These are phyloP conservation scores for Cutaneotrichosporon sp. DNA, from an alignment of 1,284 basidiomycete genomes.

Conservation along the genomic window DNA sequence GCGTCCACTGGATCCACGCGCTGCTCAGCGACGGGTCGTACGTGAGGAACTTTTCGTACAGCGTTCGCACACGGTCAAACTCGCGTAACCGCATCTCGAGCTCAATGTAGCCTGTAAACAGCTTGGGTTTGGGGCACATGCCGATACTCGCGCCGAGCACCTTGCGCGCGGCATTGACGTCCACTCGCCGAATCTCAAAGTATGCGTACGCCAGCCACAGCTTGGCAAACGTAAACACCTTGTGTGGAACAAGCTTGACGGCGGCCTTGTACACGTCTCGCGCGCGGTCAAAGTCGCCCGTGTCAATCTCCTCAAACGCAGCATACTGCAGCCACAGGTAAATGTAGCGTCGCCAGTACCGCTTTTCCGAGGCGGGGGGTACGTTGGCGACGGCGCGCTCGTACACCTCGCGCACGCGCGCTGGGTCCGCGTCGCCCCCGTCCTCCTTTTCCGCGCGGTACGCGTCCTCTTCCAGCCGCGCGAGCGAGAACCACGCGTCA, in stretches of 20 bases:
- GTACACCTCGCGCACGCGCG: conserved; percentile 83
- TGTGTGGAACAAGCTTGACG: conserved; percentile 84
- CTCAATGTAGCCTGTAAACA: conserved; percentile 92
- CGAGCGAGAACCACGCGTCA: conserved; percentile 97
- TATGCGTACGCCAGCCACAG: conserved; percentile 85
- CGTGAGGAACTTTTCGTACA: conserved; percentile 94
- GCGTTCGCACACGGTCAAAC: conserved; percentile 84
- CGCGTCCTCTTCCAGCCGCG: conserved; percentile 86
- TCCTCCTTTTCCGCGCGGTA: conserved; percentile 69
- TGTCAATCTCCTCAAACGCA: conserved; percentile 93
- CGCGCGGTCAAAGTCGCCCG: conserved; percentile 77
- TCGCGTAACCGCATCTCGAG: conserved; percentile 70
- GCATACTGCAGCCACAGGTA: conserved; percentile 88
- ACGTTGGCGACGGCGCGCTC: conserved; percentile 95
- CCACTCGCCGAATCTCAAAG: conserved; percentile 83
- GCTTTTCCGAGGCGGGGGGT: conserved; percentile 60
- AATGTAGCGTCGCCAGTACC: conserved; percentile 90
- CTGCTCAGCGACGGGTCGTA: conserved; percentile 76
- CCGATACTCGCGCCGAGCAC: conserved; percentile 87
- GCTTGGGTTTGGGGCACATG: conserved; percentile 88
- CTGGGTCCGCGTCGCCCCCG: conserved; percentile 55
- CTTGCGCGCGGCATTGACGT: conserved; percentile 80
- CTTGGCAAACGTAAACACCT: conserved; percentile 95
- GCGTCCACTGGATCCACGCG: conserved; percentile 96
- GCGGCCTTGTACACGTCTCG: conserved; percentile 91